These are phyloP conservation scores for Penicillium sp. DNA, from an alignment of 2,329 filamentous ascomycete species.

Conservation along the genomic window DNA sequence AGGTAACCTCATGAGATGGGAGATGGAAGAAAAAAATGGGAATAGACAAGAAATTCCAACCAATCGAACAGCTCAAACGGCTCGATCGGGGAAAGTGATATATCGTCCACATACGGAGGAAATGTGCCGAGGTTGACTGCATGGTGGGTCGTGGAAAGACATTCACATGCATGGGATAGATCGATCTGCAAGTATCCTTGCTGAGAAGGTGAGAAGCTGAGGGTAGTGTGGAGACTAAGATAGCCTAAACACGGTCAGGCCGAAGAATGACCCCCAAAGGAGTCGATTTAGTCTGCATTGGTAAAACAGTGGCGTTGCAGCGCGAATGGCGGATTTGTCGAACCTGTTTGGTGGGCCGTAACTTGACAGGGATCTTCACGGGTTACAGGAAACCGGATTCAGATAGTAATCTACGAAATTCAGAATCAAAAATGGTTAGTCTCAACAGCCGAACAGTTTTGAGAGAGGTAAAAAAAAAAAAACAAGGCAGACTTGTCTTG, in stretches of 20 bases:
- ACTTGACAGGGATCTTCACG: slow-evolving; percentile 22
- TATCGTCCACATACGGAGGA: background rate
- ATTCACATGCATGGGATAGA: background rate
- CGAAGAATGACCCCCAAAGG: slow-evolving; percentile 3
- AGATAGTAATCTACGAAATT: slow-evolving; percentile 45
- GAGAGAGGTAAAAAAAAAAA: slow-evolving; percentile 13
- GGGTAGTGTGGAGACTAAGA: slow-evolving; percentile 10
- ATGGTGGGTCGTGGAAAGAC: background rate
- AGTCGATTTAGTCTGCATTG: slow-evolving; percentile 4
- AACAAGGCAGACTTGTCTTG: slow-evolving; percentile 4
- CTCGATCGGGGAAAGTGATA: background rate
- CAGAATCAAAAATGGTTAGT: slow-evolving; percentile 34
- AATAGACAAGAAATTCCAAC: background rate
- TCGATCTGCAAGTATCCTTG: slow-evolving; percentile 3
- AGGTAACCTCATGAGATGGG: background rate
- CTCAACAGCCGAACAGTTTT: slow-evolving; percentile 24
- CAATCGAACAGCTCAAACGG: background rate
- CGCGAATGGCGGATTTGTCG: slow-evolving; percentile 11
- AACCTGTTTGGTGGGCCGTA: slow-evolving; percentile 18
- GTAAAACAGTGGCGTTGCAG: slow-evolving; percentile 11
- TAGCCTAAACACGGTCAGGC: slow-evolving; percentile 12
- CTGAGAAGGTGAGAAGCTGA: background rate
- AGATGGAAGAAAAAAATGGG: background rate
- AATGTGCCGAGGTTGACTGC: background rate
- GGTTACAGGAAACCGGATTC: slow-evolving; percentile 49